Percentiles rank a stretch among this genome's conserved stretches.
These are phyloP conservation scores for Paramecium pentaurelia DNA, from an alignment of 73 alveolate species.

Conservation along the genomic window DNA sequence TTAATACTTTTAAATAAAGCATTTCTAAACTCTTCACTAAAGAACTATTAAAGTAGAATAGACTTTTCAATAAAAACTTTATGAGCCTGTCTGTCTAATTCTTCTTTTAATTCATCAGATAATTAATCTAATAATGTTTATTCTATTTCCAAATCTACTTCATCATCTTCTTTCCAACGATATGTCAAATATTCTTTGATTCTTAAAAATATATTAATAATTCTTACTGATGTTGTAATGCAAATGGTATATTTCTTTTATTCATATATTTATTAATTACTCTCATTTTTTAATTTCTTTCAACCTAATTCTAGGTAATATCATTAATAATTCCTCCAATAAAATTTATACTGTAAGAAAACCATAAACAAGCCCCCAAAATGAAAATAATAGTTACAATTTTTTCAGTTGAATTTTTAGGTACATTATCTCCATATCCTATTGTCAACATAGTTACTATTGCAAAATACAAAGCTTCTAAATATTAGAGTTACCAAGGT, in stretches of 20 bases:
- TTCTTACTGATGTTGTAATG: neutral
- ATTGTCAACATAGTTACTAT: conserved; percentile 15
- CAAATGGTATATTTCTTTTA: neutral
- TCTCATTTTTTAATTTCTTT: conserved; percentile 14
- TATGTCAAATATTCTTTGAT: conserved; percentile 13
- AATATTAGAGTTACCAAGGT: neutral
- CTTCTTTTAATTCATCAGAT: conserved; percentile 48
- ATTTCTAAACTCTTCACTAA: conserved; percentile 5
- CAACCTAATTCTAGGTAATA: conserved; percentile 8
- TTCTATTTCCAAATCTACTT: conserved; percentile 9
- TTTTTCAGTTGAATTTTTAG: conserved; percentile 1
- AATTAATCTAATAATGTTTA: neutral
- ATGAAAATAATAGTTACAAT: neutral
- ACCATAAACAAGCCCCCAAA: conserved; percentile 26
- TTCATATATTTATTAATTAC: neutral
- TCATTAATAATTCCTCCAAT: conserved; percentile 3
- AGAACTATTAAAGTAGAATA: neutral
- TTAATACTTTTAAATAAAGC: neutral
- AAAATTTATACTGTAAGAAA: conserved; percentile 2
- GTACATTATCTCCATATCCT: conserved; percentile 42
- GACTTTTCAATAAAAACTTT: neutral
- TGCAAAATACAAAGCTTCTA: conserved; percentile 10
- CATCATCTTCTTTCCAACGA: conserved; percentile 51
- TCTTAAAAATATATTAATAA: neutral
- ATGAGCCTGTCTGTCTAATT: neutral